phyloP scores from a whole-genome alignment of 169 alveolate genomes.

The Plasmodium gonderi region DNA sequence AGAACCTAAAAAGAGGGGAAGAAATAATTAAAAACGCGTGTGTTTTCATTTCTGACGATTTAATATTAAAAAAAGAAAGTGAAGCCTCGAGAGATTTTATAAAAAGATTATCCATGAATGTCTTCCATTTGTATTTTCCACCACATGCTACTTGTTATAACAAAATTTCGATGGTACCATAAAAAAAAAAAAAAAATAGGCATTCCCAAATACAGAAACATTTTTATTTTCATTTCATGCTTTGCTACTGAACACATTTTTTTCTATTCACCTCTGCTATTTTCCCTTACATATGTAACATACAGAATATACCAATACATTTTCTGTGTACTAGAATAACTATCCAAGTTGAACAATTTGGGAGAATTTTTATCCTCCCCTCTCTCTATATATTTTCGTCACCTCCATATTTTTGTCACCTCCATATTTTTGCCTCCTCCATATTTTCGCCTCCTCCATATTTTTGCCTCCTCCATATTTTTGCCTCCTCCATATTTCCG shows the following conservation, averaged over 20 bases:
- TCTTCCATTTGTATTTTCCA: slow-evolving; percentile 52
- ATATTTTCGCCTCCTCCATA: too few relatives aligned
- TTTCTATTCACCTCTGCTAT: too few relatives aligned
- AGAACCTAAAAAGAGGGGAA: slow-evolving; percentile 52
- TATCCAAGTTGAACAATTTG: too few relatives aligned
- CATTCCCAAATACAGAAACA: too few relatives aligned
- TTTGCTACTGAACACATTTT: not conserved
- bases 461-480: too few relatives aligned
- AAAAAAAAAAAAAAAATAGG: too few relatives aligned
- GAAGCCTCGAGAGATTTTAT: not conserved
- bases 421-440: too few relatives aligned
- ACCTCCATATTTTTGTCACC: too few relatives aligned
- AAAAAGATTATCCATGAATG: slow-evolving; percentile 22
- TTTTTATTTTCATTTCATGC: too few relatives aligned
- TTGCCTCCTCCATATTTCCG: not conserved
- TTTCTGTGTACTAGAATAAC: too few relatives aligned
- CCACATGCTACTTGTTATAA: slow-evolving; percentile 1
- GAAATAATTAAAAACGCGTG: slow-evolving; percentile 34
- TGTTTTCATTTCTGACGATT: slow-evolving; percentile 26
- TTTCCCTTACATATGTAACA: not conserved
- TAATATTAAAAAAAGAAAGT: not conserved
- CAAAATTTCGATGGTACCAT: slow-evolving; percentile 24
- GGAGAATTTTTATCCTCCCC: too few relatives aligned
- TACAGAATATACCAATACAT: not conserved
- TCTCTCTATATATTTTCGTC: too few relatives aligned